Base-by-base conservation (phyloP, 139 green algal species). In the Chlorella vulgaris region DNA sequence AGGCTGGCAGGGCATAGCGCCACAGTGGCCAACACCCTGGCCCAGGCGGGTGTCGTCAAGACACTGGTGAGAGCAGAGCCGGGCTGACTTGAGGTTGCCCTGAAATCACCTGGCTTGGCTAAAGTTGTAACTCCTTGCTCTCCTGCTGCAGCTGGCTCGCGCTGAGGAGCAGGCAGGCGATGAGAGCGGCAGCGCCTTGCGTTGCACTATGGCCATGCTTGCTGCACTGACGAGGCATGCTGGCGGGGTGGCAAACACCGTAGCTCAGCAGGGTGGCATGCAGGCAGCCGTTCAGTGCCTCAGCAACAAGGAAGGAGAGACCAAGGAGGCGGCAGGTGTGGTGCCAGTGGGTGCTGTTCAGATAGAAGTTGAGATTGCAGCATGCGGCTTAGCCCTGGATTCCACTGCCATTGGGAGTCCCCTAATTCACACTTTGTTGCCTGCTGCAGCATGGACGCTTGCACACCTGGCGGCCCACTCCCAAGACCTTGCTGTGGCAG, bases 391-490 rank as follows among this genome's bases (percentile, higher is more conserved):
- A n/a, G n/a, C n/a, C n/a, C n/a, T n/a, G n/a, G n/a, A n/a, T n/a
- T n/a, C n/a, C n/a, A n/a, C n/a, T n/a, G n/a, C n/a, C n/a, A n/a
- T n/a, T n/a, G n/a, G n/a, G n/a, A n/a, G n/a, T n/a, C n/a, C n/a
- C n/a, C n/a, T n/a, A n/a, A n/a, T n/a, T n/a, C n/a, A n/a, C n/a
- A n/a, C n/a, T n/a, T 58, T 10, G 47, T 58, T 58, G 47, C 47
- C 47, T 58, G 15, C 53, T 60, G 80, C 80, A 78, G 67, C 47
- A 3, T 85, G 69, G 80, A 33, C 74, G 26, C 38, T 85, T n/a
- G 80, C 76, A 8, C 33, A 53, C 38, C 28, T 62, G 4, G 51
- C 36, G 28, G 50, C n/a, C 3, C 80, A 79, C 58, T 31, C 22
- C 28, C 4, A 28, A 3, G 50, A 81, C 36, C 67, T 79, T 62